Evolutionary conservation across 2,329 filamentous ascomycete genomes (phyloP).

Genomic region (Diaporthe longicolla): DNA sequence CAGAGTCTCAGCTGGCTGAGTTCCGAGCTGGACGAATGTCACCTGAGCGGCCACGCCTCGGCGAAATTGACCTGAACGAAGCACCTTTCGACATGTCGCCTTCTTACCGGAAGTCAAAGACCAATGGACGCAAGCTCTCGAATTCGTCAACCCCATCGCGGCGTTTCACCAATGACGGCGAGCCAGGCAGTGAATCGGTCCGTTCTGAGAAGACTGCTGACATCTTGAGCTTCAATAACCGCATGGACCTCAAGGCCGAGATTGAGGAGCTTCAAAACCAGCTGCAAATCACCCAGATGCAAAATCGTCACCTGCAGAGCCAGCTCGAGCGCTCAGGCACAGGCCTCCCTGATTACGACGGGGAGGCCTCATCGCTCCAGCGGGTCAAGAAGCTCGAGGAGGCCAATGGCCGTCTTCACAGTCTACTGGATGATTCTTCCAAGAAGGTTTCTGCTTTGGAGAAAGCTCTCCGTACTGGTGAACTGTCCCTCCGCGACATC

Average conservation of each 20-base stretch:
- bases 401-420: conserved; percentile 91
- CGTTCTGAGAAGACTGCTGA: conserved; percentile 90
- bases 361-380: conserved; percentile 83
- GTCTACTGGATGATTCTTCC: conserved; percentile 93
- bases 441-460: conserved; percentile 94
- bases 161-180: conserved; percentile 70
- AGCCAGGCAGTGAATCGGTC: conserved; percentile 75
- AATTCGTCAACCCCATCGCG: conserved; percentile 84
- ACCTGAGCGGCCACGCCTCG: conserved; percentile 80
- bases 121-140: conserved; percentile 73
- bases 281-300: conserved; percentile 93
- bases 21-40: conserved; percentile 81
- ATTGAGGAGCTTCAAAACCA: conserved; percentile 95
- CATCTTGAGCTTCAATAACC: conserved; percentile 85
- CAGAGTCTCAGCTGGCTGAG: conserved; percentile 86
- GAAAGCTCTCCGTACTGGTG: conserved; percentile 86
- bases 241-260: conserved; percentile 91
- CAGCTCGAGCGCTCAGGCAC: conserved; percentile 82
- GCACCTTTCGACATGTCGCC: conserved; percentile 81
- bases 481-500: conserved; percentile 90
- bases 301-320: conserved; percentile 91
- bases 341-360: conserved; percentile 71
- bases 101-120: conserved; percentile 72
- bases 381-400: conserved; percentile 93
- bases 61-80: conserved; percentile 90